Evolutionary conservation across 2,329 filamentous ascomycete genomes (phyloP).

Genomic region (Elsinoe australis): DNA sequence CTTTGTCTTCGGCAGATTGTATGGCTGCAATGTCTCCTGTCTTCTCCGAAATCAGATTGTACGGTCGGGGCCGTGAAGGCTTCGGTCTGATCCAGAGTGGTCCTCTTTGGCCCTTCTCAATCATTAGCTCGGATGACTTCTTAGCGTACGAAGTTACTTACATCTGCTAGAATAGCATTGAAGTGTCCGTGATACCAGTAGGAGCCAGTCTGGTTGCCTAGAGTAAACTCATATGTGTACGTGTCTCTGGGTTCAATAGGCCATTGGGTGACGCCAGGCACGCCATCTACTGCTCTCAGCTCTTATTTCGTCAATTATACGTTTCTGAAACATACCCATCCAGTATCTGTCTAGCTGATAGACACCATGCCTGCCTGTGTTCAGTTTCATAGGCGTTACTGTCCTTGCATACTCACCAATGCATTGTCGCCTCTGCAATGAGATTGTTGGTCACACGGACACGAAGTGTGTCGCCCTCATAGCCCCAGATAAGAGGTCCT

Average conservation of each 20-base stretch:
- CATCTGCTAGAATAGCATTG: constrained; percentile 20
- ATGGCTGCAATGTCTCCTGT: constrained; percentile 18
- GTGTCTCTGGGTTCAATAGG: constrained; percentile 21
- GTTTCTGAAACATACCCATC: not conserved
- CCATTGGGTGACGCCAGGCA: constrained; percentile 22
- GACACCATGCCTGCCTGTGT: constrained; percentile 4
- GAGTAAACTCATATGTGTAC: constrained; percentile 22
- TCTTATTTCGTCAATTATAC: not conserved
- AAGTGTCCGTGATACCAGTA: constrained; percentile 23
- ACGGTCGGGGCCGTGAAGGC: constrained; percentile 20
- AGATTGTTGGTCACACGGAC: constrained; percentile 38
- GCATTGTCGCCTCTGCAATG: constrained; percentile 20
- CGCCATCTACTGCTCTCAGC: constrained; percentile 18
- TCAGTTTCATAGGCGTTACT: not conserved
- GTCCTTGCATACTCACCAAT: constrained; percentile 18
- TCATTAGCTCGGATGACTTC: not conserved
- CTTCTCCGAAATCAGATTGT: constrained; percentile 17
- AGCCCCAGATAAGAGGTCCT: constrained; percentile 41
- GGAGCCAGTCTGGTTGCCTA: constrained; percentile 20
- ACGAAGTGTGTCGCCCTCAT: constrained; percentile 38
- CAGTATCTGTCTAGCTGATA: constrained; percentile 12
- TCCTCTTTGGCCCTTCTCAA: constrained; percentile 18
- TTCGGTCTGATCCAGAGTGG: constrained; percentile 21
- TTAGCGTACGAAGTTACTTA: not conserved
- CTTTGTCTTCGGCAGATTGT: constrained; percentile 18